phyloP scores from a whole-genome alignment of 225 moss, liverwort and hornwort species.

The Thuidium tamariscinum region DNA sequence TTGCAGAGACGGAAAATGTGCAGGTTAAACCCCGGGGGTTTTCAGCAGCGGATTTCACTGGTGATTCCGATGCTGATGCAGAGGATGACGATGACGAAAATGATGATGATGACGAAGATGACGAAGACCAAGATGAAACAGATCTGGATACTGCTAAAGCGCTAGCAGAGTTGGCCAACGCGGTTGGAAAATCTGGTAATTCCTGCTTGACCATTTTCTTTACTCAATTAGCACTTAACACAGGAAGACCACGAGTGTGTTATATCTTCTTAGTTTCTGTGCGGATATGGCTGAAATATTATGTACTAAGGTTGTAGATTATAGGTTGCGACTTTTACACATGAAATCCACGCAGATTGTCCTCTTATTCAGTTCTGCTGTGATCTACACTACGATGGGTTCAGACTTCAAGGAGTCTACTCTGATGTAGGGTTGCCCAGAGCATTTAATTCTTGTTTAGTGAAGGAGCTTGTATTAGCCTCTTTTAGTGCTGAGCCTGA shows the following conservation, averaged over 20 bases:
- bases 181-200: constrained; percentile 45
- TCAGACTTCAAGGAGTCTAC: neutral
- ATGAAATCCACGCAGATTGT: neutral
- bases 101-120: constrained; percentile 59
- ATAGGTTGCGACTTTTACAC: neutral
- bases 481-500: neutral
- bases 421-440: neutral
- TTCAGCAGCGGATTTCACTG: constrained; percentile 20
- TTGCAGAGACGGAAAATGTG: neutral
- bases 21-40: constrained; percentile 15
- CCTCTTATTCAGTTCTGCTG: neutral
- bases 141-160: constrained; percentile 47
- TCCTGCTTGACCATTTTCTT: neutral
- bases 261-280: neutral
- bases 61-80: constrained; percentile 34
- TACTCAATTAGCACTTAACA: neutral
- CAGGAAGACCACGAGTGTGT: neutral
- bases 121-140: constrained; percentile 35
- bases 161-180: constrained; percentile 34
- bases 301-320: neutral
- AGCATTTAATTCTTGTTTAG: neutral
- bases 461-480: neutral
- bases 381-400: neutral
- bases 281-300: neutral
- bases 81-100: constrained; percentile 44